Conservation (phyloP, 2,329 filamentous ascomycete genomes). For the Coniella lustricola region DNA sequence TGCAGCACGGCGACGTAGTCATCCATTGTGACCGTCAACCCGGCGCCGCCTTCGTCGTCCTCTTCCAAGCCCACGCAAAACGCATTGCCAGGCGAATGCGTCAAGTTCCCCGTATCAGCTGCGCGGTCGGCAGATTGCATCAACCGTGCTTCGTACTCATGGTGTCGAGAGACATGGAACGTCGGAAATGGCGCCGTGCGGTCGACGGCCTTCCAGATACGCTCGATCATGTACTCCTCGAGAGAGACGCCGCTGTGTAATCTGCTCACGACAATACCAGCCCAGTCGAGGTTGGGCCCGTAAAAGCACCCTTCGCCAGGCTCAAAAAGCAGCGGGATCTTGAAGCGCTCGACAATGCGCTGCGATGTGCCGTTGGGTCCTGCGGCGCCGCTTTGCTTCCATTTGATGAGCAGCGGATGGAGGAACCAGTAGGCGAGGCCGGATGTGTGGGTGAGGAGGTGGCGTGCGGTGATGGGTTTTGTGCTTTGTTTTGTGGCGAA, state of each 20-base stretch:
- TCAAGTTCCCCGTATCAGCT: background rate
- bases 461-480: constrained; percentile 39
- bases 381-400: constrained; percentile 26
- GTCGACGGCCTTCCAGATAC: constrained; percentile 2
- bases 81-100: background rate
- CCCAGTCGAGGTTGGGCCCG: constrained; percentile 44
- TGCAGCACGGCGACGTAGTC: constrained; percentile 2
- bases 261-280: constrained; percentile 36
- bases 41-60: constrained; percentile 3
- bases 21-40: background rate
- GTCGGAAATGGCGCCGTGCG: background rate
- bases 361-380: constrained; percentile 4
- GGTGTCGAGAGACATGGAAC: background rate
- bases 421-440: constrained; percentile 40
- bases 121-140: background rate
- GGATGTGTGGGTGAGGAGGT: constrained; percentile 45
- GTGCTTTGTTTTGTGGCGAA: background rate
- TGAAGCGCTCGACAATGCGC: constrained; percentile 35
- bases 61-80: background rate
- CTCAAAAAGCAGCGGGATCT: constrained; percentile 40
- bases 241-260: background rate
- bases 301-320: constrained; percentile 47
- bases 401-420: constrained; percentile 28
- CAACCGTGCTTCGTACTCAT: background rate
- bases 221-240: constrained; percentile 5